These are phyloP conservation scores for Lichtheimia corymbifera DNA, from an alignment of 371 early-diverging fungal genomes.

Conservation along the genomic window DNA sequence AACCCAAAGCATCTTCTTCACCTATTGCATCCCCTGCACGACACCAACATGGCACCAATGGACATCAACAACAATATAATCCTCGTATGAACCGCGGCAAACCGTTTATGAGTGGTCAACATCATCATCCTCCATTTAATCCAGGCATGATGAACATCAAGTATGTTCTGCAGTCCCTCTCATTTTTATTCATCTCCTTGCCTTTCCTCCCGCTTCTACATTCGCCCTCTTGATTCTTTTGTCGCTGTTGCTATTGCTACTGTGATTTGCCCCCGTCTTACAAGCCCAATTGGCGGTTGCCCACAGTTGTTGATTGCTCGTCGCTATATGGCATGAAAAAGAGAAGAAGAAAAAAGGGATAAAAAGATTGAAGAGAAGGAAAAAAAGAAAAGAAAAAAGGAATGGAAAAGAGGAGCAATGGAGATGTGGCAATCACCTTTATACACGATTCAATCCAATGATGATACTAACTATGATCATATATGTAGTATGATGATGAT, in stretches of 20 bases:
- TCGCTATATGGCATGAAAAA: background rate
- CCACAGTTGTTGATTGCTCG: too few species aligned
- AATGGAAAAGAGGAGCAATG: background rate
- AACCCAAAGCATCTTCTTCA: too few species aligned
- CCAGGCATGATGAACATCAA: conserved; percentile 15
- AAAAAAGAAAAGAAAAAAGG: conserved; percentile 4
- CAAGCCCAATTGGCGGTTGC: too few species aligned
- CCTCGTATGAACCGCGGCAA: too few species aligned
- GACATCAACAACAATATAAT: too few species aligned
- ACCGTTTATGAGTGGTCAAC: too few species aligned
- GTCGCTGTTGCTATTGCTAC: too few species aligned
- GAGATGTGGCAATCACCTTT: background rate
- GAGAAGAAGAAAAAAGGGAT: background rate
- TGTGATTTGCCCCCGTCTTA: too few species aligned
- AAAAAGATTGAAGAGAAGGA: background rate
- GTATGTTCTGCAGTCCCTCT: conserved; percentile 3
- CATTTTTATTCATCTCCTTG: background rate
- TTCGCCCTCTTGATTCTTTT: background rate
- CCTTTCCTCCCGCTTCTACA: background rate
- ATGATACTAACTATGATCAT: background rate
- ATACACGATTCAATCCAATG: background rate
- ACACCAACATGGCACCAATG: too few species aligned
- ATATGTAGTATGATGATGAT: conserved; percentile 6
- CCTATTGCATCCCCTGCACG: too few species aligned
- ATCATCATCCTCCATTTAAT: conserved; percentile 8